Conservation (phyloP, 2,329 filamentous ascomycete species). For the Byssoonygena ceratinophila region DNA sequence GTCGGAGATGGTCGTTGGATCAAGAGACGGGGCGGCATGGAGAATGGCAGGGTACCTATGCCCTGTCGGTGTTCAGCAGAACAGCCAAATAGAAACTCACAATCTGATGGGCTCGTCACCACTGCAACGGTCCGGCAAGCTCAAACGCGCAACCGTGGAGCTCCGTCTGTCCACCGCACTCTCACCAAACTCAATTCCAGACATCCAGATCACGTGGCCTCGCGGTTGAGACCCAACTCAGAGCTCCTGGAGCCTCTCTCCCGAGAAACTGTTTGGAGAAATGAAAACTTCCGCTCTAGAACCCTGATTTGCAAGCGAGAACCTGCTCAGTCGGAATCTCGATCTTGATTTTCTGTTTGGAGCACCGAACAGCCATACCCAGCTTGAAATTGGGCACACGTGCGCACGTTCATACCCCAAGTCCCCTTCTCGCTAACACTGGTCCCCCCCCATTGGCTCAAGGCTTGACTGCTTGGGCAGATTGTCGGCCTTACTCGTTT, state of each 20-base stretch:
- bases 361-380: background rate
- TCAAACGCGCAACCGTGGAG: background rate
- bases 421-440: background rate
- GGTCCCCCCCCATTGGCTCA: slow-evolving; percentile 1
- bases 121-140: background rate
- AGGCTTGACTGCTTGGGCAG: background rate
- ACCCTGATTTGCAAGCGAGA: no score
- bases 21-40: slow-evolving; percentile 49
- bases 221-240: no score
- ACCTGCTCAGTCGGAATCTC: no score
- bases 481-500: slow-evolving; percentile 1
- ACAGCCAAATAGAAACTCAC: background rate
- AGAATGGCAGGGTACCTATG: background rate
- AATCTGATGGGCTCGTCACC: background rate
- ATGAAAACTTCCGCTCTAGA: background rate
- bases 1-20: slow-evolving; percentile 59
- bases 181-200: background rate
- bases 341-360: background rate
- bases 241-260: no score
- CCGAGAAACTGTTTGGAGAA: no score
- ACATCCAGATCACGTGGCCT: background rate
- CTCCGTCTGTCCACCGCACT: background rate
- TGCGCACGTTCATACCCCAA: slow-evolving; percentile 1
- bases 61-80: background rate
- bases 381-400: background rate